Evolutionary conservation across 1,284 basidiomycete genomes (phyloP).

Genomic region (Marasmius sp.): DNA sequence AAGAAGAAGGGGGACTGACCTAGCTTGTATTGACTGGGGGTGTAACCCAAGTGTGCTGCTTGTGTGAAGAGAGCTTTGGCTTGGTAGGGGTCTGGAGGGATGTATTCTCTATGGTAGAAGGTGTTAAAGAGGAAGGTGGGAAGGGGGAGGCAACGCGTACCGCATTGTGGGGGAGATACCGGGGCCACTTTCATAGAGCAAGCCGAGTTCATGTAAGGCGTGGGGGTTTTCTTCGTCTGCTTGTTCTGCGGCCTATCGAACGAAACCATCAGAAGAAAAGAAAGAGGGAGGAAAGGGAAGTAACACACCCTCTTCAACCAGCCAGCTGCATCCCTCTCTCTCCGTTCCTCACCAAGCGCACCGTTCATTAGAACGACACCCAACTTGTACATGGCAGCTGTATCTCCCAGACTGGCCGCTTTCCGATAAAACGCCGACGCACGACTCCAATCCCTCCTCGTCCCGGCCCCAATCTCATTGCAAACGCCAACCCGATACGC

Average conservation of each 20-base stretch:
- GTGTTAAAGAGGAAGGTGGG: background rate
- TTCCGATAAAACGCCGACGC: slow-evolving; percentile 97
- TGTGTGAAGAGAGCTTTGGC: slow-evolving; percentile 90
- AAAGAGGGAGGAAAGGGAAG: too few species aligned
- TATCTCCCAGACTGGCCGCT: slow-evolving; percentile 94
- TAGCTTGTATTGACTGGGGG: slow-evolving; percentile 92
- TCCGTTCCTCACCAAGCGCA: slow-evolving; percentile 80
- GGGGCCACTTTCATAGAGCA: slow-evolving; percentile 79
- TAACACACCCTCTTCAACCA: slow-evolving; percentile 85
- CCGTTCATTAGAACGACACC: slow-evolving; percentile 94
- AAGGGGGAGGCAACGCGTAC: slow-evolving; percentile 28
- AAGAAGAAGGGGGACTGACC: too few species aligned
- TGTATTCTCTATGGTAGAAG: background rate
- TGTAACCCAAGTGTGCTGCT: slow-evolving; percentile 92
- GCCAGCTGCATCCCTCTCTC: slow-evolving; percentile 88
- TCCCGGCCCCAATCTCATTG: slow-evolving; percentile 99
- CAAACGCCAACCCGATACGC: slow-evolving; percentile 98
- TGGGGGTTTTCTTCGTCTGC: slow-evolving; percentile 99
- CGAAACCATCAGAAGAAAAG: too few species aligned
- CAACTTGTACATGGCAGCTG: slow-evolving; percentile 98
- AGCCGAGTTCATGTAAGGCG: slow-evolving; percentile 93
- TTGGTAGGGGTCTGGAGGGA: slow-evolving; percentile 26
- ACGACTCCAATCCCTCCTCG: slow-evolving; percentile 81
- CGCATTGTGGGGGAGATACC: slow-evolving; percentile 72
- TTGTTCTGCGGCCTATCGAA: slow-evolving; percentile 88